Evolutionary conservation across 192 early-diverging fungal species (phyloP), one percentile per base, ranked within the genome.

Genomic region (Backusella psychrophila): DNA sequence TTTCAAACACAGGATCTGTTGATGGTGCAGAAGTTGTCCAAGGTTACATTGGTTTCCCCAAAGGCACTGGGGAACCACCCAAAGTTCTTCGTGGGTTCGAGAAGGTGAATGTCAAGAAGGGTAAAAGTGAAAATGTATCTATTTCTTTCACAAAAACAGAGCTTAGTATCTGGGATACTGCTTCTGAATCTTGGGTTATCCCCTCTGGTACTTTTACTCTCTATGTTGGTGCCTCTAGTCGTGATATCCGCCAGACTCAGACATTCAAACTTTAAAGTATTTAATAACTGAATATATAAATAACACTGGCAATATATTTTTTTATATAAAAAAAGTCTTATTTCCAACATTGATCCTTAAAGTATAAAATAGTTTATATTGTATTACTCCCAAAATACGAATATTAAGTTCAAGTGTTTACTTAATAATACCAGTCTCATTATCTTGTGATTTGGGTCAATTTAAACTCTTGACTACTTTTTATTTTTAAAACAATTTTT

Each of bases 191-290:
- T 39, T 93, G 88, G 88, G 72, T 66, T 8, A 49, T 85, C 38
- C 80, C 89, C 8, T 15, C 21, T 26, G 91, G 91, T 38, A 56
- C 75, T 12, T 93, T 85, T 75, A 72, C 31, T 15, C 66, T 93
- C n/a, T 53, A 72, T 29, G 77, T 91, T 36, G 91, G 91, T 34
- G 85, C 90, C 59, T 83, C 79, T 38, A 79, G 77, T 66, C 74
- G 84, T 15, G 90, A 92, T 74, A 82, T 92, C 19, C 73, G 81
- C 23, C 42, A 65, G 4, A 52, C 72, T 29, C 38, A 29, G 19
- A 53, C 66, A 38, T 70, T 80, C 52, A 23, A 44, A 44, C 42
- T 44, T 44, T 44, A 44, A 19, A 44, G 1, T 17, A 17, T 44
- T 17, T 17, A 44, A 17, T 19, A 17, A 15, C 12, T 44, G 15